Base-by-base conservation (phyloP, 2,329 filamentous ascomycete species). In the Elsinoe necatrix region DNA sequence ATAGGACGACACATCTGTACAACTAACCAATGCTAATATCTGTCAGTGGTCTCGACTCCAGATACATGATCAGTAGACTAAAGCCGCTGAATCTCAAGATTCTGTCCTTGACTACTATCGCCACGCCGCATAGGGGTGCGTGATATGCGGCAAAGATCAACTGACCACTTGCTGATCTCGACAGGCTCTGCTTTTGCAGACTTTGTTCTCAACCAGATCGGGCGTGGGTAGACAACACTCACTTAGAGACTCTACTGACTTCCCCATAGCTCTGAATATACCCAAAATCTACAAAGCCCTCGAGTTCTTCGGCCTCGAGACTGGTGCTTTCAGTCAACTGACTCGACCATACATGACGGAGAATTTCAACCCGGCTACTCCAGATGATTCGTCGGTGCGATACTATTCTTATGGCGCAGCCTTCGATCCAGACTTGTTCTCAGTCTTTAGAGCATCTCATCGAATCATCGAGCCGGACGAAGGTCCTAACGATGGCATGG, bases 61-160 rank as follows among this genome's bases (percentile, higher is more conserved):
- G 82, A 58, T 83, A 83, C 62, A 83, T 85, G 79, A 81, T 85
- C 62, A 82, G 78, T 58, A 74, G 71, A 41, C 69, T 84, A 20
- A 74, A 75, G 51, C 80, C 80, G 8, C 71, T 72, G 2, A 80
- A 84, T 52, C 88, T 95, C 61, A 89, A 88, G 66, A 87, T 95
- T 58, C 77, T 90, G 35, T 84, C 81, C 0, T 67, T 85, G 61
- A 84, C 82, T 0, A 84, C 82, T 0, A 77, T 85, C 57, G 80
- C 81, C 2, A 80, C 79, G 12, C 82, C 82, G 0, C 82, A 85
- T 69, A 69, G 77, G 68, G 72, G 78, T 78, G 45, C 34, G 14
- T 37, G 11, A 23, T 12, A 23, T n/a, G 12, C 27, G 6, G 5
- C 20, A 5, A 59, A 14, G 8, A 4, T 7, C 11, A 16, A 23